Evolutionary conservation across 1,284 basidiomycete species (phyloP).

Genomic region (Heliocybe sulcata): DNA sequence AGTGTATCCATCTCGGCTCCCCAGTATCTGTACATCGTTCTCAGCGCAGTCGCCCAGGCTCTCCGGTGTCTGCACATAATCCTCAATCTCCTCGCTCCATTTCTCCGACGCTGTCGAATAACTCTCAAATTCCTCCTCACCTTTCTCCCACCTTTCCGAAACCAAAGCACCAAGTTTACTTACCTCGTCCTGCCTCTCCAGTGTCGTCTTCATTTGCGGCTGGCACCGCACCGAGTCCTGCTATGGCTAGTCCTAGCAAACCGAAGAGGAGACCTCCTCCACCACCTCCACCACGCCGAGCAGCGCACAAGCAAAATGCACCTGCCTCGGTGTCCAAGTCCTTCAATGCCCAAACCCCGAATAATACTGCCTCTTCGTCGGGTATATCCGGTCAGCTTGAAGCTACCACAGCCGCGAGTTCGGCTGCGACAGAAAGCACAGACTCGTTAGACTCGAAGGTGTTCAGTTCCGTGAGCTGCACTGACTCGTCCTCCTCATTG

Average conservation of each 20-base stretch:
- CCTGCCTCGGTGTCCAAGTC: not conserved
- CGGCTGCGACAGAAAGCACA: not conserved
- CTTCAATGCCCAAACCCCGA: not conserved
- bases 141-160: too few relatives aligned
- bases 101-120: not conserved
- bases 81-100: not conserved
- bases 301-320: not conserved
- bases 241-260: not conserved
- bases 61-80: not conserved
- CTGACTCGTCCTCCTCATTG: not conserved
- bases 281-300: not conserved
- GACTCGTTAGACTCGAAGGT: not conserved
- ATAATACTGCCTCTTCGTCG: not conserved
- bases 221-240: not conserved
- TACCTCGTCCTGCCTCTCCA: too few relatives aligned
- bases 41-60: not conserved
- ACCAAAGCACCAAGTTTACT: too few relatives aligned
- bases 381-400: not conserved
- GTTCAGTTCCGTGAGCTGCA: not conserved
- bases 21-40: not conserved
- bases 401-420: not conserved
- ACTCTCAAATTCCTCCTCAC: too few relatives aligned
- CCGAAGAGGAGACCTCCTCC: not conserved
- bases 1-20: not conserved
- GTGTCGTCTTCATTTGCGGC: too few relatives aligned